These are phyloP conservation scores for Murraya paniculata DNA, from an alignment of 345 rosid species.

Conservation along the genomic window DNA sequence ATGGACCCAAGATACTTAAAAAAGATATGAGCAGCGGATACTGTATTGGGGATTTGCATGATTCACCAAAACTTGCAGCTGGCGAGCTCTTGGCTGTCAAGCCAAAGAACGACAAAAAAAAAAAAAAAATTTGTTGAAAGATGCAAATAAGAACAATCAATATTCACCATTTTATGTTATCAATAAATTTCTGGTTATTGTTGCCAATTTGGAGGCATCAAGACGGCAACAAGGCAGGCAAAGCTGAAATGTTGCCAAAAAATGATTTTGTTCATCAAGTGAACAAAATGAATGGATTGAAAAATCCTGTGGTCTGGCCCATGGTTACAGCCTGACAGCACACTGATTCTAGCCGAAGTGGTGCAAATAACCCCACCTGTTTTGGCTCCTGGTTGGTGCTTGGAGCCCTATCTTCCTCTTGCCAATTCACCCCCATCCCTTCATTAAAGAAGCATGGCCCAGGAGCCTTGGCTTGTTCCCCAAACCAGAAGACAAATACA, in stretches of 20 bases:
- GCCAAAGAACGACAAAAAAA: neutral
- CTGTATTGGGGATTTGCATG: neutral
- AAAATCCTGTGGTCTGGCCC: conserved; percentile 8
- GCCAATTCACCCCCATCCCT: neutral
- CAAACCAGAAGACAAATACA: neutral
- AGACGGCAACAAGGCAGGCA: neutral
- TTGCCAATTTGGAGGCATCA: neutral
- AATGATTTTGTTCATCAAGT: neutral
- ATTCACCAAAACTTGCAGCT: neutral
- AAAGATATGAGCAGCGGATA: neutral
- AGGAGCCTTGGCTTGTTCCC: neutral
- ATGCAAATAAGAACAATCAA: neutral
- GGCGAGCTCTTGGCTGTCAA: conserved; percentile 2
- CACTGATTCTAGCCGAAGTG: neutral
- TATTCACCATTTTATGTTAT: neutral
- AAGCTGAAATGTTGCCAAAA: neutral
- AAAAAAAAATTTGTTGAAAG: neutral
- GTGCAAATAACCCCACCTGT: neutral
- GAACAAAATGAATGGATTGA: neutral
- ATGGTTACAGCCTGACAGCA: neutral
- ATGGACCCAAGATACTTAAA: neutral
- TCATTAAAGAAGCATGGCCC: neutral
- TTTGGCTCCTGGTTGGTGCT: neutral
- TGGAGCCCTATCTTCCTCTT: neutral
- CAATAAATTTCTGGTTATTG: neutral